These are phyloP conservation scores for Pinus albicaulis DNA, from an alignment of 75 land plant genomes.

Conservation along the genomic window DNA sequence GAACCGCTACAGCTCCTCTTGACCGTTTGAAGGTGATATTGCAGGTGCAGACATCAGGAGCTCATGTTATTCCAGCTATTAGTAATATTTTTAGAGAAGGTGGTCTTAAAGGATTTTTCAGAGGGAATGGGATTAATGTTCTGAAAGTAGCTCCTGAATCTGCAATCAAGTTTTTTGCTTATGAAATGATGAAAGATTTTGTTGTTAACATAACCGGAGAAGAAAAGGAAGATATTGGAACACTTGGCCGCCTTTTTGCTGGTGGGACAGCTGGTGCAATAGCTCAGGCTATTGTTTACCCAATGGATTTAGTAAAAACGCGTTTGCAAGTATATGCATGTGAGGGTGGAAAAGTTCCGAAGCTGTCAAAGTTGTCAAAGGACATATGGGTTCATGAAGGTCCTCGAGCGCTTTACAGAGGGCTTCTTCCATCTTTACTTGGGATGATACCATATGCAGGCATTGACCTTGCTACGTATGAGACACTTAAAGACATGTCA, in stretches of 20 bases:
- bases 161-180: slow-evolving; percentile 85
- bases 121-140: slow-evolving; percentile 92
- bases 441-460: slow-evolving; percentile 96
- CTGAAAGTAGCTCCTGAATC: slow-evolving; percentile 91
- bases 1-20: slow-evolving; percentile 88
- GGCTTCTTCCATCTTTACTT: slow-evolving; percentile 76
- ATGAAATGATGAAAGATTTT: slow-evolving; percentile 64
- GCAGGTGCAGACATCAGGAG: slow-evolving; percentile 59
- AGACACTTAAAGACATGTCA: slow-evolving; percentile 81
- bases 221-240: slow-evolving; percentile 61
- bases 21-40: slow-evolving; percentile 82
- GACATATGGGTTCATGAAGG: slow-evolving; percentile 83
- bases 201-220: slow-evolving; percentile 41
- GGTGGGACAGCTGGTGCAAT: slow-evolving; percentile 93
- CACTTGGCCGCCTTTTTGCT: slow-evolving; percentile 67
- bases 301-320: slow-evolving; percentile 89
- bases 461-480: slow-evolving; percentile 88
- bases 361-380: slow-evolving; percentile 38
- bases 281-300: slow-evolving; percentile 86
- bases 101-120: slow-evolving; percentile 62
- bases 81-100: slow-evolving; percentile 62
- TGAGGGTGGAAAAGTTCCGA: slow-evolving; percentile 56
- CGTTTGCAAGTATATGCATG: slow-evolving; percentile 63
- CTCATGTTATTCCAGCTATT: slow-evolving; percentile 43
- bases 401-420: slow-evolving; percentile 69